These are phyloP conservation scores for Dianthus caryophyllus DNA, from an alignment of 148 eudicot genomes.

Conservation along the genomic window DNA sequence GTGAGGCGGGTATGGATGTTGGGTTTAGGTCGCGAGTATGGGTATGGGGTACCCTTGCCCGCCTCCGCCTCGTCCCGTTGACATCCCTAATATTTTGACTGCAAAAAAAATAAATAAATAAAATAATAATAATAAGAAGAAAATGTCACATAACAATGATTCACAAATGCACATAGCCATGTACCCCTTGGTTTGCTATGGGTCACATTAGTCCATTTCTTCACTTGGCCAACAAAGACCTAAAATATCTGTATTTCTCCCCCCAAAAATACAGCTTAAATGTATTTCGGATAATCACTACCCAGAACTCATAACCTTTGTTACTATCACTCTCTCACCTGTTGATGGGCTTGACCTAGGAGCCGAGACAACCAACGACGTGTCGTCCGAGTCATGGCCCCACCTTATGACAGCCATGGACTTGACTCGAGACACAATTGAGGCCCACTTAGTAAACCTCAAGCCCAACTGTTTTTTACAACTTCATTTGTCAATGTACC, in stretches of 20 bases:
- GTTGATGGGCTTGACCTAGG: slow-evolving; percentile 35
- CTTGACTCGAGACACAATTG: slow-evolving; percentile 22
- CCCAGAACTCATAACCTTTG: slow-evolving; percentile 28
- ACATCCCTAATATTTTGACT: too few relatives aligned
- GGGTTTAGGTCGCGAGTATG: too few relatives aligned
- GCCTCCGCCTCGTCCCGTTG: too few relatives aligned
- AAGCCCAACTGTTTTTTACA: slow-evolving; percentile 31
- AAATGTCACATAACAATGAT: background rate
- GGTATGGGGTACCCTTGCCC: too few relatives aligned
- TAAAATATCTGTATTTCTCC: slow-evolving; percentile 29
- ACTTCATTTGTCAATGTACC: slow-evolving; percentile 18
- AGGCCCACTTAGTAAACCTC: slow-evolving; percentile 16
- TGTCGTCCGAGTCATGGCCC: slow-evolving; percentile 14
- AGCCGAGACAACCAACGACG: slow-evolving; percentile 37
- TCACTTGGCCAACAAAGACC: slow-evolving; percentile 30
- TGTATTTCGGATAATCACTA: slow-evolving; percentile 28
- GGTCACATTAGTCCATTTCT: slow-evolving; percentile 36
- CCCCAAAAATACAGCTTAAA: slow-evolving; percentile 22
- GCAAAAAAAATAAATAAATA: too few relatives aligned
- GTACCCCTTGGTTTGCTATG: slow-evolving; percentile 43
- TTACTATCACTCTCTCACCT: slow-evolving; percentile 30
- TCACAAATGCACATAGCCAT: slow-evolving; percentile 19
- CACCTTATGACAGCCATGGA: slow-evolving; percentile 35
- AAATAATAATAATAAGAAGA: too few relatives aligned
- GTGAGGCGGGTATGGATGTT: too few relatives aligned